Conservation (phyloP, 2,329 filamentous ascomycete genomes). For the Scopulariopsis brevicaulis region DNA sequence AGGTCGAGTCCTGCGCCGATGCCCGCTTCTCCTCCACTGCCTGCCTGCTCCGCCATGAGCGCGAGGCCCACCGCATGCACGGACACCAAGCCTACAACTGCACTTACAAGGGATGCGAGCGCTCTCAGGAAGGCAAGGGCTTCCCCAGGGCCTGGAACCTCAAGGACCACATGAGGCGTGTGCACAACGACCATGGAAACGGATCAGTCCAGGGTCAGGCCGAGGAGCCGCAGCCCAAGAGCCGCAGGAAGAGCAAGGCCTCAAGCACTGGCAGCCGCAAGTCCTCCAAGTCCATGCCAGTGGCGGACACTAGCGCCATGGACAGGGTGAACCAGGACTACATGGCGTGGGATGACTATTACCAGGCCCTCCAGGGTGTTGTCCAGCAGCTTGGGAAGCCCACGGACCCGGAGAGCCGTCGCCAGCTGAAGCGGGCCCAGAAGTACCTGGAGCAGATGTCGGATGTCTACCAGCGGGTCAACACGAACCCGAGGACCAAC, state of each 20-base stretch:
- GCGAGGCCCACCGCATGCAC: slow-evolving; percentile 91
- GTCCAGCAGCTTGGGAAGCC: slow-evolving; percentile 37
- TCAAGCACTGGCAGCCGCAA: slow-evolving; percentile 18
- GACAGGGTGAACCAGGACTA: slow-evolving; percentile 14
- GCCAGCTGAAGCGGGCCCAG: slow-evolving; percentile 40
- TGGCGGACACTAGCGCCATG: slow-evolving; percentile 8
- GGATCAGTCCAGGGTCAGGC: slow-evolving; percentile 9
- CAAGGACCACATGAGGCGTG: slow-evolving; percentile 92
- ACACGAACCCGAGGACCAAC: background rate
- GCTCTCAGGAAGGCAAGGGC: slow-evolving; percentile 69
- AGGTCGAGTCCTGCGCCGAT: slow-evolving; percentile 70
- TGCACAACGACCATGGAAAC: slow-evolving; percentile 56
- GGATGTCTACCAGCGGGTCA: slow-evolving; percentile 23
- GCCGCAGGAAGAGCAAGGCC: slow-evolving; percentile 42
- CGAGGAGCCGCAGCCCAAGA: slow-evolving; percentile 28
- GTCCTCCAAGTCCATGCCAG: slow-evolving; percentile 12
- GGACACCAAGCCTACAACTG: slow-evolving; percentile 90
- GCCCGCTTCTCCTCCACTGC: slow-evolving; percentile 91
- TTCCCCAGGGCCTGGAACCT: slow-evolving; percentile 95
- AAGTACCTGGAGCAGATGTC: slow-evolving; percentile 38
- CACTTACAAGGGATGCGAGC: slow-evolving; percentile 78
- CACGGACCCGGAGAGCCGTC: slow-evolving; percentile 38
- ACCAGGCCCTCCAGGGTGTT: slow-evolving; percentile 49
- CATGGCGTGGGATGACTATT: slow-evolving; percentile 48
- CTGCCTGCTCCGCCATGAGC: slow-evolving; percentile 86